A percentile compares a stretch with the other conserved stretches of the same genome.
Evolutionary conservation across 2,329 filamentous ascomycete genomes (phyloP).

Genomic region (Plenodomus lindquistii): DNA sequence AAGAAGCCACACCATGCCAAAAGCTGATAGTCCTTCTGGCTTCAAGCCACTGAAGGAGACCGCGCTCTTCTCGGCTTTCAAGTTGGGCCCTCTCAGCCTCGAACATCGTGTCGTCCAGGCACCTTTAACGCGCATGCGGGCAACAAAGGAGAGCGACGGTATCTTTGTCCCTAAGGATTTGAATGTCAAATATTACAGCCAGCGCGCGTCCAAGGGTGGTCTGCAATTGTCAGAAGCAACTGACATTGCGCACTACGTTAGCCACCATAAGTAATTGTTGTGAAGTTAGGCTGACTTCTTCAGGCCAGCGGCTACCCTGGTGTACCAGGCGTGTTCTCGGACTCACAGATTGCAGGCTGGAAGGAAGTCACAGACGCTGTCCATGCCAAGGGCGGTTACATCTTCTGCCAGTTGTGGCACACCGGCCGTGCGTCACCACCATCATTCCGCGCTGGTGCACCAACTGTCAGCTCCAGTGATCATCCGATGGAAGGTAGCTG

Average conservation of each 20-base stretch:
- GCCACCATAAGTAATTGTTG: neutral
- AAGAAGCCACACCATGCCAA: conserved; percentile 30
- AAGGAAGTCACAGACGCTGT: conserved; percentile 56
- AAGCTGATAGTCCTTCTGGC: conserved; percentile 33
- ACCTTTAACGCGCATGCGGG: conserved; percentile 50
- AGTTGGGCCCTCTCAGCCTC: conserved; percentile 39
- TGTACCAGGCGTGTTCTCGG: conserved; percentile 36
- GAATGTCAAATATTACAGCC: conserved; percentile 57
- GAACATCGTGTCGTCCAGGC: conserved; percentile 47
- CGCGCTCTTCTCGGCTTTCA: conserved; percentile 37
- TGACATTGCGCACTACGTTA: conserved; percentile 40
- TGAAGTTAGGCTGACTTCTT: conserved; percentile 18
- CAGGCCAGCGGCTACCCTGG: conserved; percentile 47
- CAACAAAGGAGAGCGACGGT: conserved; percentile 52
- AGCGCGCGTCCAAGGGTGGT: conserved; percentile 59
- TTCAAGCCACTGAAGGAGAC: conserved; percentile 39
- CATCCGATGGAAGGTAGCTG: conserved; percentile 48
- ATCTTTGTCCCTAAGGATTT: conserved; percentile 53
- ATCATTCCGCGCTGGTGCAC: conserved; percentile 44
- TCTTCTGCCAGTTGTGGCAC: conserved; percentile 53
- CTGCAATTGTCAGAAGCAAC: conserved; percentile 64
- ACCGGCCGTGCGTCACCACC: conserved; percentile 52
- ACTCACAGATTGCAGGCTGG: conserved; percentile 54
- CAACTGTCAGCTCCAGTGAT: conserved; percentile 45
- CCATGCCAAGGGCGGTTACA: conserved; percentile 55